Evolutionary conservation across 1,284 basidiomycete genomes (phyloP).

Genomic region (Boletellus deceptivus): DNA sequence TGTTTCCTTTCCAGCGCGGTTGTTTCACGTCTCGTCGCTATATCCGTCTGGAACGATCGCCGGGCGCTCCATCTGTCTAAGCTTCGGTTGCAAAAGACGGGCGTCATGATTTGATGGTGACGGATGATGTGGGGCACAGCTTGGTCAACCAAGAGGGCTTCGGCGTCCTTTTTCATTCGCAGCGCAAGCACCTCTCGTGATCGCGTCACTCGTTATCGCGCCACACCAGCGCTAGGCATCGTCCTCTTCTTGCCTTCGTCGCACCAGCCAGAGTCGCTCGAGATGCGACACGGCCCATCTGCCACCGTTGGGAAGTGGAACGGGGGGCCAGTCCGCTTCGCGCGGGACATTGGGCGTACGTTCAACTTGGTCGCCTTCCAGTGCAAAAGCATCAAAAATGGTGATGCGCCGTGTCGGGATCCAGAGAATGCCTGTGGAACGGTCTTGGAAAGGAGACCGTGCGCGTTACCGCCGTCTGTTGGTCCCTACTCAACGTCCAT

Average conservation of each 20-base stretch:
- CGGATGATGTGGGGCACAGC: slow-evolving; percentile 18
- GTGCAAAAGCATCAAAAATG: background rate
- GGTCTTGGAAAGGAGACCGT: slow-evolving; percentile 11
- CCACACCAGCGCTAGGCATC: slow-evolving; percentile 3
- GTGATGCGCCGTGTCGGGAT: background rate
- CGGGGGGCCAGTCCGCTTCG: background rate
- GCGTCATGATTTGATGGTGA: background rate
- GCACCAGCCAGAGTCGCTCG: background rate
- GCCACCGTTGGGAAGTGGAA: too few species aligned
- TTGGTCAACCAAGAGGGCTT: slow-evolving; percentile 7
- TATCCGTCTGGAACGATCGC: too few species aligned
- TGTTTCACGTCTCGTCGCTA: too few species aligned
- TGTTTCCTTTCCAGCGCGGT: slow-evolving; percentile 5
- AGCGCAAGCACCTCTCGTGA: background rate
- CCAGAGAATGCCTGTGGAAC: background rate
- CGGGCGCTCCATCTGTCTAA: too few species aligned
- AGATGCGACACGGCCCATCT: too few species aligned
- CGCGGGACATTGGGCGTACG: background rate
- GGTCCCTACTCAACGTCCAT: too few species aligned
- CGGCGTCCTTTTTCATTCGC: slow-evolving; percentile 1
- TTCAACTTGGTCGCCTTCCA: slow-evolving; percentile 1
- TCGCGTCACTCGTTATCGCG: slow-evolving; percentile 3
- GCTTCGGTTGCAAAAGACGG: background rate
- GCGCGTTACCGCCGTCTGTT: background rate
- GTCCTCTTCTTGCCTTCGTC: background rate